Conservation (phyloP, 2,329 filamentous ascomycete genomes). For the Ophiocordyceps unilateralis region DNA sequence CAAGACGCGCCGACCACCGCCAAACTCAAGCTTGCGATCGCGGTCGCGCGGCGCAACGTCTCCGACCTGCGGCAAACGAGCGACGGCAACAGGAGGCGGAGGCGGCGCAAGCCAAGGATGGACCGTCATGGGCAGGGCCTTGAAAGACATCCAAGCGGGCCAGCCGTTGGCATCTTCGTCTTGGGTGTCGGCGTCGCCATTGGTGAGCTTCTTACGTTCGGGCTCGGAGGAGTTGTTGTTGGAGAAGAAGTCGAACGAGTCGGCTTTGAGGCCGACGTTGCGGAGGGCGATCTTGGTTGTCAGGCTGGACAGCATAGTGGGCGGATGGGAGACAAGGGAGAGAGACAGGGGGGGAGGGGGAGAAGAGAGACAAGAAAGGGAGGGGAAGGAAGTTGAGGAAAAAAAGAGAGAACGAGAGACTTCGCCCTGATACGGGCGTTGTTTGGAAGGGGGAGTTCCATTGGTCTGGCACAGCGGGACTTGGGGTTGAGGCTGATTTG, state of each 20-base stretch:
- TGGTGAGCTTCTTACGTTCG: conserved; percentile 8
- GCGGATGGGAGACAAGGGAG: background rate
- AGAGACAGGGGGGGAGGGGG: background rate
- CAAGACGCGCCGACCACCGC: conserved; percentile 25
- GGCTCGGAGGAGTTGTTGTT: conserved; percentile 3
- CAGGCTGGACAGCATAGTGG: conserved; percentile 35
- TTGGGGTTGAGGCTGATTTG: too few relatives aligned
- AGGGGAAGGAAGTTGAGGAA: background rate
- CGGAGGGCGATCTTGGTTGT: conserved; percentile 40
- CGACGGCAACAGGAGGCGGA: conserved; percentile 30
- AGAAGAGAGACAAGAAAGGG: background rate
- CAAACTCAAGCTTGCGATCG: conserved; percentile 24
- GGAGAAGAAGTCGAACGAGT: conserved; percentile 24
- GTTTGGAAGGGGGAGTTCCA: background rate
- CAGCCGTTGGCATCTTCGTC: conserved; percentile 14
- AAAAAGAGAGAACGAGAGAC: background rate
- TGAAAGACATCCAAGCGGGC: conserved; percentile 31
- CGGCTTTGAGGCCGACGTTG: conserved; percentile 35
- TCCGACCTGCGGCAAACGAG: conserved; percentile 27
- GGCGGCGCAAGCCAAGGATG: conserved; percentile 34
- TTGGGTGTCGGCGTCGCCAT: conserved; percentile 7
- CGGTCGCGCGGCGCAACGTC: conserved; percentile 30
- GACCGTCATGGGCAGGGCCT: conserved; percentile 31
- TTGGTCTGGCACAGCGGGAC: too few relatives aligned
- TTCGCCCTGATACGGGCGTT: background rate